These are phyloP conservation scores for Vaccinium myrtillus DNA, from an alignment of 148 eudicot genomes.

Conservation along the genomic window DNA sequence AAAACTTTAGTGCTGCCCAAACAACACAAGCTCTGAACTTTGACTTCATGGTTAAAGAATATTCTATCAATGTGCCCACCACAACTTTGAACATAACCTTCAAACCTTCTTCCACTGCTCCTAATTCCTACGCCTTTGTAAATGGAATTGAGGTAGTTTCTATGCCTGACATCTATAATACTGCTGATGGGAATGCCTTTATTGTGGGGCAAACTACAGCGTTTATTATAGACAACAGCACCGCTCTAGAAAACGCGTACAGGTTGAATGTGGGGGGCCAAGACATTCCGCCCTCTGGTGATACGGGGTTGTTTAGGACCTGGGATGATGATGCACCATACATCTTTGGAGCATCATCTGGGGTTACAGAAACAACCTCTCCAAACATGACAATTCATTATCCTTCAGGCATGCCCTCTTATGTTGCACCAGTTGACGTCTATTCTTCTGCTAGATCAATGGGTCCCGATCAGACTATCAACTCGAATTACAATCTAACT, in stretches of 20 bases:
- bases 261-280: slow-evolving; percentile 89
- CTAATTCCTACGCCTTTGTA: slow-evolving; percentile 72
- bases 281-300: slow-evolving; percentile 63
- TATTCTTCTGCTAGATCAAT: slow-evolving; percentile 74
- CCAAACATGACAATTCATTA: slow-evolving; percentile 41
- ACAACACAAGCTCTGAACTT: slow-evolving; percentile 64
- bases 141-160: slow-evolving; percentile 92
- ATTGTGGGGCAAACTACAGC: slow-evolving; percentile 46
- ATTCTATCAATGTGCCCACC: slow-evolving; percentile 50
- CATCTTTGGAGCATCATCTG: slow-evolving; percentile 59
- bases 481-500: slow-evolving; percentile 61
- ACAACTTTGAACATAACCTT: slow-evolving; percentile 57
- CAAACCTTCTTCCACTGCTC: slow-evolving; percentile 47
- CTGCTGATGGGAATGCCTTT: slow-evolving; percentile 17
- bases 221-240: slow-evolving; percentile 50
- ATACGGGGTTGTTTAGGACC: slow-evolving; percentile 78
- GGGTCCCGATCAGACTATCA: slow-evolving; percentile 52
- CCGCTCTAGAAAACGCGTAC: slow-evolving; percentile 70
- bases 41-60: slow-evolving; percentile 63
- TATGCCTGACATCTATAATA: slow-evolving; percentile 66
- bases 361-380: slow-evolving; percentile 44
- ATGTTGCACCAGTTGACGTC: slow-evolving; percentile 72
- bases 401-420: slow-evolving; percentile 41
- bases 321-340: slow-evolving; percentile 70
- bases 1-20: slow-evolving; percentile 82